Base-by-base conservation (phyloP, 2,329 filamentous ascomycete species). In the Capronia epimyces region DNA sequence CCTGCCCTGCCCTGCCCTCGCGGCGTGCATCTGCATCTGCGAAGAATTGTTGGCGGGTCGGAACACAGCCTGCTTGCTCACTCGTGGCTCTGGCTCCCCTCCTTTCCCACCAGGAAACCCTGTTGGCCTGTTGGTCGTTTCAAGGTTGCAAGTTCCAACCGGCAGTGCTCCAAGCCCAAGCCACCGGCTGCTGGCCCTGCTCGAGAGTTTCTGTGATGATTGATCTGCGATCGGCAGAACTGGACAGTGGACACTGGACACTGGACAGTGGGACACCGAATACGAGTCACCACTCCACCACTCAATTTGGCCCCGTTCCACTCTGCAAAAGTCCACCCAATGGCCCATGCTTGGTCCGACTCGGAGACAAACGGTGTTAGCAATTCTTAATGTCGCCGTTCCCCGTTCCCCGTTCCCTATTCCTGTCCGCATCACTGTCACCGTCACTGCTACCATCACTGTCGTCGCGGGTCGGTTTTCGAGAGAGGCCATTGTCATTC, bases 221-320 rank as follows among this genome's bases (percentile, higher is more conserved):
- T 16, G 42, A 27, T 22, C 25, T 43, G 16, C 46, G 46, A 49
- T 49, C 37, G 46, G 22, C 46, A 49, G 7, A 34, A 37, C 46
- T 43, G 39, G 32, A 39, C n/a, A n/a, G n/a, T n/a, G 18, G 25
- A 27, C 10, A 27, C 25, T 20, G n/a, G 7, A 21, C 7, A 20
- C 8, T 4, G 7, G 8, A 40, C 7, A 40, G 36, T 32, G 10
- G 16, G 32, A 20, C 39, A 32, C 34, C 22, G 37, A 22, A 48
- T 42, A 9, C 45, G 45, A 32, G 37, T 13, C 37, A 18, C 15
- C 16, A 27, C 37, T 41, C 9, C 27, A 15, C 36, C 45, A 32
- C 31, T 48, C 36, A 22, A 40, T 32, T 18, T 27, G 5, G 5
- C 16, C 27, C 15, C 10, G 20, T 42, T 43, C 10, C 25, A 27